Evolutionary conservation across 2,329 filamentous ascomycete genomes (phyloP).

Genomic region (Trichoderma sp.): DNA sequence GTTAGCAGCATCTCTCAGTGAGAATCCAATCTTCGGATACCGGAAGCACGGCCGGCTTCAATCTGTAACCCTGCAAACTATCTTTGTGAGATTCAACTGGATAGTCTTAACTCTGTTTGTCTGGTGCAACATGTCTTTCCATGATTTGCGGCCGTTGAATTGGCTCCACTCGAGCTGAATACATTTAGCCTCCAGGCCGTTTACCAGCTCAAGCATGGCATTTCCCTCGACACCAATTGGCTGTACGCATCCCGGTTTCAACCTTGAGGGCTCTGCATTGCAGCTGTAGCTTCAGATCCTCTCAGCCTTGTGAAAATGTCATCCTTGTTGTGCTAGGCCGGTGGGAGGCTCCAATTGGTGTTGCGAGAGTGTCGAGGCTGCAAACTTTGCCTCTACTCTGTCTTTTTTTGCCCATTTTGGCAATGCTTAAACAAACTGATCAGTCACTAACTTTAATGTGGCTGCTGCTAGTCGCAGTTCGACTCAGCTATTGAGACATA

Average conservation of each 20-base stretch:
- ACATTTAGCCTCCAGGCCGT: background rate
- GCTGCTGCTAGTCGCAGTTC: background rate
- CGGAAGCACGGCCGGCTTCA: background rate
- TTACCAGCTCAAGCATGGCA: background rate
- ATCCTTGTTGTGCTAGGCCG: background rate
- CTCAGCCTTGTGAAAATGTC: background rate
- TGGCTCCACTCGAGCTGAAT: background rate
- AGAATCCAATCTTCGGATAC: background rate
- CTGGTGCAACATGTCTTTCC: background rate
- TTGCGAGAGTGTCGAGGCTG: background rate
- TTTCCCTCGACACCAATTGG: background rate
- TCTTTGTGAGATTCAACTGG: background rate
- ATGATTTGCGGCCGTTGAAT: background rate
- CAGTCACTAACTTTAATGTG: background rate
- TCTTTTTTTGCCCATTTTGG: background rate
- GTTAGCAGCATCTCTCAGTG: background rate
- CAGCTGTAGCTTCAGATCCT: background rate
- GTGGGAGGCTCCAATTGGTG: background rate
- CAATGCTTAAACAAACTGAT: background rate
- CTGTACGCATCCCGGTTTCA: background rate
- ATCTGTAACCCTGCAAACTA: background rate
- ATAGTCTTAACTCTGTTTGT: background rate
- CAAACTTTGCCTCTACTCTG: constrained; percentile 1
- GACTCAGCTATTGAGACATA: background rate
- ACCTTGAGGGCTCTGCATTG: background rate